phyloP scores from a whole-genome alignment of 306 rosid genomes.

The Fragaria ananassa region DNA sequence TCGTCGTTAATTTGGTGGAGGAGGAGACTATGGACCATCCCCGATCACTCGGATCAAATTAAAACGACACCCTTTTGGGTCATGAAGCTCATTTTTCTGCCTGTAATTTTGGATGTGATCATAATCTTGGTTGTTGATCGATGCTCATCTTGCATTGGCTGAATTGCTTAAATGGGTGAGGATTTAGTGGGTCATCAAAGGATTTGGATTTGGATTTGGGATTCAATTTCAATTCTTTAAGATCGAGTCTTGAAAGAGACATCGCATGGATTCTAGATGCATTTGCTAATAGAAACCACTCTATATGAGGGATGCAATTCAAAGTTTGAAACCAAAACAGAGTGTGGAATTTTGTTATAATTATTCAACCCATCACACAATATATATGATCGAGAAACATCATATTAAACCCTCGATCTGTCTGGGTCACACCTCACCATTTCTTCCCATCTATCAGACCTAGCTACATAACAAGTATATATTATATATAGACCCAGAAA shows the following conservation, averaged over 20 bases:
- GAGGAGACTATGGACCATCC: not conserved
- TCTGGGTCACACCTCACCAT: not conserved
- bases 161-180: no score
- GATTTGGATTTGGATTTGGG: constrained; percentile 3
- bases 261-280: not conserved
- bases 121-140: not conserved
- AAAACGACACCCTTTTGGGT: constrained; percentile 29
- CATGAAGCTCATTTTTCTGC: not conserved
- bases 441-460: not conserved
- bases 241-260: not conserved
- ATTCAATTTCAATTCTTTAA: not conserved
- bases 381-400: not conserved
- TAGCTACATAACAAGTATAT: no score
- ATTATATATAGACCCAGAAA: not conserved
- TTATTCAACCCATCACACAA: not conserved
- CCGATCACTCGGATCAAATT: not conserved
- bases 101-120: no score
- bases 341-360: no score
- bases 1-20: no score
- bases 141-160: not conserved
- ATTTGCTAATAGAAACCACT: not conserved
- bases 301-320: not conserved
- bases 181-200: constrained; percentile 18
- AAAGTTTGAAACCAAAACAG: not conserved
- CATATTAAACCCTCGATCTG: not conserved